Conservation (phyloP, 2,329 filamentous ascomycete genomes). For the Sporothrix variecibatus region DNA sequence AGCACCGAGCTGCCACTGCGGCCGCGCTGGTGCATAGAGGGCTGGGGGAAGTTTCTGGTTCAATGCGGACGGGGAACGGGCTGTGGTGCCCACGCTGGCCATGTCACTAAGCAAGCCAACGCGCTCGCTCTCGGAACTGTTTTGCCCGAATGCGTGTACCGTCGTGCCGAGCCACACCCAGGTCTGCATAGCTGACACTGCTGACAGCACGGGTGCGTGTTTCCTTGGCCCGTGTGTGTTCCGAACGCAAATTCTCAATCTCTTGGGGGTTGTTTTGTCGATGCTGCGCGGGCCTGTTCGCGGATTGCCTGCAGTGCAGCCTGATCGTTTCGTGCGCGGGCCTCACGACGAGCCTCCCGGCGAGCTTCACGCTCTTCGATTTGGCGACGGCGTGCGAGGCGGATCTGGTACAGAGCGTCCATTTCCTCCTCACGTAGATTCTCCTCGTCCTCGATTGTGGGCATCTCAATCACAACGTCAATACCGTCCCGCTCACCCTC, state of each 20-base stretch:
- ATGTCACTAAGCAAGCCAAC: conserved; percentile 71
- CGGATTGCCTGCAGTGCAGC: conserved; percentile 68
- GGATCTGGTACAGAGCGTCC: conserved; percentile 89
- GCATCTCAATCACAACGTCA: conserved; percentile 84
- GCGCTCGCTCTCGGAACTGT: conserved; percentile 71
- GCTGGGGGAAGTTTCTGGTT: conserved; percentile 28
- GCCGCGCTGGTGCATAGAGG: conserved; percentile 44
- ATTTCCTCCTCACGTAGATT: conserved; percentile 81
- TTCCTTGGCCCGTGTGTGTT: conserved; percentile 58
- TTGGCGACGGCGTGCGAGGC: conserved; percentile 73
- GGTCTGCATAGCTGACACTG: conserved; percentile 73
- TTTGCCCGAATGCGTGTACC: conserved; percentile 73
- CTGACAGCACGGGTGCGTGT: conserved; percentile 68
- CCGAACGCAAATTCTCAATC: conserved; percentile 60
- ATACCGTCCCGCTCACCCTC: conserved; percentile 92
- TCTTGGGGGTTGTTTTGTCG: conserved; percentile 51
- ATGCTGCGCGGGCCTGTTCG: conserved; percentile 53
- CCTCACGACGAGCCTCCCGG: conserved; percentile 69
- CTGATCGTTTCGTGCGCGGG: conserved; percentile 69
- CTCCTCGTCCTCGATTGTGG: conserved; percentile 78
- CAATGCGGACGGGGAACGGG: conserved; percentile 37
- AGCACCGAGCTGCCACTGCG: conserved; percentile 55
- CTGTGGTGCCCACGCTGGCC: conserved; percentile 57
- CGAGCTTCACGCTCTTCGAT: conserved; percentile 75
- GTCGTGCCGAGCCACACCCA: conserved; percentile 76